A percentile compares a stretch with the other conserved stretches of the same genome.
These are phyloP conservation scores for Dacryopinax primogenitus DNA, from an alignment of 768 basidiomycete species.

Conservation along the genomic window DNA sequence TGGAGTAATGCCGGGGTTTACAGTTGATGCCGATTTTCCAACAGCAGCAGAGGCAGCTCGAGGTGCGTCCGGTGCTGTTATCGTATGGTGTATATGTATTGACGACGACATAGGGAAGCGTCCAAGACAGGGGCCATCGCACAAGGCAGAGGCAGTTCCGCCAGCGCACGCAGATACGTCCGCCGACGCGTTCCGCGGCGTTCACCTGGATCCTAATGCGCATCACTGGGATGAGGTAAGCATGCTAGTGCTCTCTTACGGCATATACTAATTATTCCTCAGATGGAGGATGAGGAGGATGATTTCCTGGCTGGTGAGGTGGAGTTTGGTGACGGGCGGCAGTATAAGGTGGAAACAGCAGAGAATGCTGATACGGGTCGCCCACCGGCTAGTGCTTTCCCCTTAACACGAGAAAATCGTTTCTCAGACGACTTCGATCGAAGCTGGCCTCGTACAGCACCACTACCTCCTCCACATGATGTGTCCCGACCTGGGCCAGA, in stretches of 20 bases:
- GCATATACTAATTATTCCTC: background rate
- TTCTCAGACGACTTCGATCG: slow-evolving; percentile 92
- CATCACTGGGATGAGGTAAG: slow-evolving; percentile 95
- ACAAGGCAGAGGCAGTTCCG: slow-evolving; percentile 15
- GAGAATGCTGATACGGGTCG: slow-evolving; percentile 7
- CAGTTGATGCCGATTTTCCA: slow-evolving; percentile 64
- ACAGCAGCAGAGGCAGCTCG: slow-evolving; percentile 92
- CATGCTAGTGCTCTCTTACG: slow-evolving; percentile 22
- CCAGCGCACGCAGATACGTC: slow-evolving; percentile 18
- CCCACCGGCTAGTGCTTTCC: slow-evolving; percentile 18
- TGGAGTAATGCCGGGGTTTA: slow-evolving; percentile 27
- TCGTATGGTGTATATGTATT: background rate
- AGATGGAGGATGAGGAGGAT: slow-evolving; percentile 81
- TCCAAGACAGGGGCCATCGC: slow-evolving; percentile 18
- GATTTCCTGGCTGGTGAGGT: slow-evolving; percentile 80
- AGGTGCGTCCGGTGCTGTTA: slow-evolving; percentile 37
- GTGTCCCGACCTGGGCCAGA: slow-evolving; percentile 8
- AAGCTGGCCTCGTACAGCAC: slow-evolving; percentile 74
- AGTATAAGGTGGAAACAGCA: slow-evolving; percentile 62
- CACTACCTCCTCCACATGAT: slow-evolving; percentile 11
- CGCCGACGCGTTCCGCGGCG: slow-evolving; percentile 86
- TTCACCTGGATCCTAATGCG: slow-evolving; percentile 83
- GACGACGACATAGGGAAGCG: slow-evolving; percentile 17
- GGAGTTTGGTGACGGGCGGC: slow-evolving; percentile 90
- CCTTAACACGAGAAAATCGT: slow-evolving; percentile 70